Evolutionary conservation across 2,329 filamentous ascomycete species (phyloP), one percentile per base, ranked within the genome.

Genomic region (Cladophialophora exuberans): DNA sequence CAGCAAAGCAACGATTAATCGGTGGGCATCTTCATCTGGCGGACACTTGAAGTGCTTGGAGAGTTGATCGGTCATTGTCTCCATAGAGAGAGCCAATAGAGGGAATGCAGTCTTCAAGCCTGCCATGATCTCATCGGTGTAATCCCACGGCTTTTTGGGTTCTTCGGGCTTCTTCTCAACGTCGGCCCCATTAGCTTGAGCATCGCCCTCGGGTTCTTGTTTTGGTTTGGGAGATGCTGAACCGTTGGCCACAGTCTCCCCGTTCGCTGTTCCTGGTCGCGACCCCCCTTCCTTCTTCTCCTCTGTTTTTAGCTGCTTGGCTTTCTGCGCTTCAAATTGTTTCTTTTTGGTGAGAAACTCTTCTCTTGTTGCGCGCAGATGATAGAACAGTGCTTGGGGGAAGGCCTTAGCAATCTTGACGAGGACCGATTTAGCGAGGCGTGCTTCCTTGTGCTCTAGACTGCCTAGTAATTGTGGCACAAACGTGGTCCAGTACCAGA

Each of bases 401-500:
- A 96, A 99, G 0, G 89, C 86, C 76, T 97, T 97, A 48, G 94
- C 94, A 67, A 99, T 90, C 77, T 94, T 96, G 20, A 90, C 83
- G 15, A 99, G 81, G 45, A 99, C 90, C 46, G 84, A 83, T 69
- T 94, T 88, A 39, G 93, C 89, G 43, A 95, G 87, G 3, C 86
- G 85, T 10, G 91, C 93, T 72, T 99, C 95, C 65, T 93, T 92
- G 67, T 97, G 87, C 2, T 89, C 90, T 46, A 99, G 80, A 48
- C 93, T 94, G 38, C 90, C 93, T 26, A 99, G 83, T 36, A 99
- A 81, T 72, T 99, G 94, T 15, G 94, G 94, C 61, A 99, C 97
- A 70, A 96, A 99, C 0, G 93, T 97, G 64, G 97, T 97, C 94
- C 94, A 99, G 75, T 97, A 99, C 94, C 94, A 99, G 10, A 96